Base-by-base conservation (phyloP, 306 rosid genomes). In the Arachis stenosperma region DNA sequence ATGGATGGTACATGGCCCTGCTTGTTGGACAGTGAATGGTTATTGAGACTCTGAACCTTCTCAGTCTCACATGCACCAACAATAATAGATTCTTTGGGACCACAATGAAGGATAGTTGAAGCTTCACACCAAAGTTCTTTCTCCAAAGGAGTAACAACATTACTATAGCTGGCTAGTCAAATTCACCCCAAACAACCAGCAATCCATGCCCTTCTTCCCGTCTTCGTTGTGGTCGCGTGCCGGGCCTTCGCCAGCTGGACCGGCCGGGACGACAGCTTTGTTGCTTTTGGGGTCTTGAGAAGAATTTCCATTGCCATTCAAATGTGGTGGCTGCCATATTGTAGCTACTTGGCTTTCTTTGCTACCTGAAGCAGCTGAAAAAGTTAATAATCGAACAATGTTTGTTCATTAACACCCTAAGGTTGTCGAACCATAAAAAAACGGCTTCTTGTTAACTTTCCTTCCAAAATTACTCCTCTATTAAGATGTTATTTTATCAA, bases 141-240 rank as follows among this genome's bases (percentile, higher is more conserved):
- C 76, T 84, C 87, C 3, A 5, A 75, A 71, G 83, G 75, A 77
- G 76, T 8, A 13, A 62, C 8, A 13, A 62, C 51, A 56, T 74
- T 43, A 30, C 55, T 52, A 50, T 76, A 62, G 69, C 76, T 86
- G 50, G 50, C 73, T 80, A 4, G 66, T 74, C 85, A 93, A 77
- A 79, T 89, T 83, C 12, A 86, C 84, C 8, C 98, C 98, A 39
- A 93, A 93, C 76, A 93, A 48, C 80, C 96, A 61, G 66, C 84
- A 87, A 41, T 84, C 88, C n/a, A 71, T 65, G 44, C 86, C n/a
- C 33, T 63, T 76, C 42, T 82, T 76, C 27, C 27, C 27, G 33
- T 85, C 83, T 70, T 84, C 88, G 27, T 41, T 65, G 15, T 62
- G 82, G 14, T 78, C 83, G 22, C 67, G 44, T 5, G 66, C 59